Percentiles rank a stretch among this genome's conserved stretches.
Conservation (phyloP, 345 rosid species). For the Euphorbia tirucalli region DNA sequence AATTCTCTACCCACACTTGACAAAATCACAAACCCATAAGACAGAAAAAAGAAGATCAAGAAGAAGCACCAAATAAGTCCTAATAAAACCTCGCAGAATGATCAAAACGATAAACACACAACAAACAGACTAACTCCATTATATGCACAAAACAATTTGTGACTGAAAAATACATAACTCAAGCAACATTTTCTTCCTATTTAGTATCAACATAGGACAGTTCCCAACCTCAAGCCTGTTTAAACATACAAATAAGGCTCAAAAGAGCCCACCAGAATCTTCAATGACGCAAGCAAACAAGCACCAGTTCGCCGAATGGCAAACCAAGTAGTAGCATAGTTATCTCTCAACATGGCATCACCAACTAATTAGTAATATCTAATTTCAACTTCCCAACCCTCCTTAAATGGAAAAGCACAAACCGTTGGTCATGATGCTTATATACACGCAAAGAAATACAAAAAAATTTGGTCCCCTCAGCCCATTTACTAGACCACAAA, state of each 20-base stretch:
- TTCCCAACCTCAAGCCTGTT: not conserved
- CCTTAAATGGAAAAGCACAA: conserved; percentile 4
- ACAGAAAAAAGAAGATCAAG: not conserved
- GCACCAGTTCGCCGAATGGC: not conserved
- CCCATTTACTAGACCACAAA: not conserved
- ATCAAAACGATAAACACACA: not conserved
- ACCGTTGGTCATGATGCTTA: not conserved
- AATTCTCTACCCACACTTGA: not conserved
- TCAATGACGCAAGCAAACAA: too few species aligned
- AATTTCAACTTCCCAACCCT: not conserved
- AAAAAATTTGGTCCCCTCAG: not conserved
- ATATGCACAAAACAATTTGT: too few species aligned
- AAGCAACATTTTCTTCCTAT: not conserved
- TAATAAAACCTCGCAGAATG: not conserved
- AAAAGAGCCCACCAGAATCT: not conserved
- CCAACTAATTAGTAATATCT: not conserved
- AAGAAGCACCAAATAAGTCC: not conserved
- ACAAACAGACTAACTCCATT: not conserved
- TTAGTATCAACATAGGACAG: not conserved
- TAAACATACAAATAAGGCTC: not conserved
- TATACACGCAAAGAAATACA: not conserved
- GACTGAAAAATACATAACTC: too few species aligned
- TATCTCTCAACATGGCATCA: not conserved
- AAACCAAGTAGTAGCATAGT: not conserved
- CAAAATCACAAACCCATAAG: not conserved